phyloP scores from a whole-genome alignment of 2,329 filamentous ascomycete species.

The Aspergillus cejpii region DNA sequence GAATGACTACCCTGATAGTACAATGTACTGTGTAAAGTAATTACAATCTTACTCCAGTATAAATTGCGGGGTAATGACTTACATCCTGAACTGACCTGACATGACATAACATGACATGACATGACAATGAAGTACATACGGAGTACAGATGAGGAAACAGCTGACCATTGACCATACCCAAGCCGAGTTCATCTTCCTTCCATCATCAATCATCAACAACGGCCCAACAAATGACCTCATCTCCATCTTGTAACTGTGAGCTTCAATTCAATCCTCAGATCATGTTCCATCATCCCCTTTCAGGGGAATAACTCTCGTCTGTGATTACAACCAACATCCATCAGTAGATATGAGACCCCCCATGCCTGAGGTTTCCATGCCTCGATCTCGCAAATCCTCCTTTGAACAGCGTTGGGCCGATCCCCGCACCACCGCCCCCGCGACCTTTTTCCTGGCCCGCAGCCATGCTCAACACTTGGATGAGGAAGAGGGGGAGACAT shows the following conservation, averaged over 20 bases:
- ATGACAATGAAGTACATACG: too few species aligned
- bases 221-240: not conserved
- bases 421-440: conserved; percentile 41
- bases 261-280: not conserved
- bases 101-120: conserved; percentile 13
- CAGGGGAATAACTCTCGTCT: not conserved
- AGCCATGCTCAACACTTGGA: conserved; percentile 44
- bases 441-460: conserved; percentile 55
- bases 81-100: conserved; percentile 3
- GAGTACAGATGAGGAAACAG: not conserved
- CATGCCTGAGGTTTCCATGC: conserved; percentile 28
- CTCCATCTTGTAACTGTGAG: not conserved
- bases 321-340: conserved; percentile 2
- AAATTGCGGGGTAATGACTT: conserved; percentile 8
- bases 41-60: not conserved
- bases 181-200: conserved; percentile 4
- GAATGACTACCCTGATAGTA: too few species aligned
- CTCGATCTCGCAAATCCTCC: conserved; percentile 34
- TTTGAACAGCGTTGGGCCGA: conserved; percentile 33
- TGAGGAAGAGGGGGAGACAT: conserved; percentile 16
- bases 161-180: not conserved
- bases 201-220: not conserved
- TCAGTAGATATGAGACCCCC: conserved; percentile 34
- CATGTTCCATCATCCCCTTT: not conserved
- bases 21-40: not conserved